phyloP scores from a whole-genome alignment of 1,284 basidiomycete genomes.

The Hypsizygus ulmarius region DNA sequence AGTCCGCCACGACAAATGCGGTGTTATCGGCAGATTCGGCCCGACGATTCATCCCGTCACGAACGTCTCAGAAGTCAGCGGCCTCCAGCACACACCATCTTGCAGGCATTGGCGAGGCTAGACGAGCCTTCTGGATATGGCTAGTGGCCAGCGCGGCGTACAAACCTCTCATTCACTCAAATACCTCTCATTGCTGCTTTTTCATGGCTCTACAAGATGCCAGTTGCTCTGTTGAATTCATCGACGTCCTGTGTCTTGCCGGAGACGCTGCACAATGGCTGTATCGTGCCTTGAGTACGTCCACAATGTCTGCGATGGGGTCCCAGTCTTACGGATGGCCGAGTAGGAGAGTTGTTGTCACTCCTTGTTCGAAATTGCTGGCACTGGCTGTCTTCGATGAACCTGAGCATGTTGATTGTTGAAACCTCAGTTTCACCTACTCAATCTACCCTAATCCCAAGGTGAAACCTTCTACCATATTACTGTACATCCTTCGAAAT shows the following conservation, averaged over 20 bases:
- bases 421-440: background rate
- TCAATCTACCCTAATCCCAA: background rate
- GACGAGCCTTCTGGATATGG: no score
- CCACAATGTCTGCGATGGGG: background rate
- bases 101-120: no score
- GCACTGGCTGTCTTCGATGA: constrained; percentile 6
- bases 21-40: no score
- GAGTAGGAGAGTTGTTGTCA: background rate
- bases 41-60: no score
- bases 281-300: constrained; percentile 5
- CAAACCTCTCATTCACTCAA: no score
- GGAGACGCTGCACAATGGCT: constrained; percentile 6
- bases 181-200: no score
- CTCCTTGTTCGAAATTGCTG: background rate
- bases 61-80: no score
- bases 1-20: no score
- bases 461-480: constrained; percentile 6
- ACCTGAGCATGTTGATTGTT: constrained; percentile 8
- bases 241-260: constrained; percentile 6
- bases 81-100: no score
- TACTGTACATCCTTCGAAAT: constrained; percentile 16
- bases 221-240: constrained; percentile 1
- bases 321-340: background rate
- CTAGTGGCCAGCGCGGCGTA: no score
- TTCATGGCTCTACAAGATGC: background rate